phyloP scores from a whole-genome alignment of 202 grass and related monocot species.

The Carex arenaria region DNA sequence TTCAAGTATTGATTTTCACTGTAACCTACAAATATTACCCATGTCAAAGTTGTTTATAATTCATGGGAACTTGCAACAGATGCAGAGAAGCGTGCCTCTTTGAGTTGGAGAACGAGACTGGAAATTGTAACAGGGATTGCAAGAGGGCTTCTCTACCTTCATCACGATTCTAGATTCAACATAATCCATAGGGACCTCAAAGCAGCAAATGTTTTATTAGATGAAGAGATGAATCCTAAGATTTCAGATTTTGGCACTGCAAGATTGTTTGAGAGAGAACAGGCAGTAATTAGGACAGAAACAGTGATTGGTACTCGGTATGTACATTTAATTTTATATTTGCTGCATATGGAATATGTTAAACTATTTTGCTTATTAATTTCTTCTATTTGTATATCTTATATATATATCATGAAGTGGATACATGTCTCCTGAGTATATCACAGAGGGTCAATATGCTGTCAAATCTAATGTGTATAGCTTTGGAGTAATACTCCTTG shows the following conservation, averaged over 20 bases:
- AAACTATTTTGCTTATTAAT: neutral
- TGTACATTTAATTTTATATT: neutral
- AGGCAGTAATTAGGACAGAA: conserved; percentile 25
- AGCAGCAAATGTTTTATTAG: conserved; percentile 59
- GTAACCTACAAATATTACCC: neutral
- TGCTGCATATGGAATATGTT: neutral
- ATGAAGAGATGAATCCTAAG: conserved; percentile 55
- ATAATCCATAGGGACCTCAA: conserved; percentile 76
- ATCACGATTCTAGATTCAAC: conserved; percentile 59
- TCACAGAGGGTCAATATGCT: conserved; percentile 42
- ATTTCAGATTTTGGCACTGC: conserved; percentile 74
- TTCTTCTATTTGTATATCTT: neutral
- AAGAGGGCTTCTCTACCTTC: conserved; percentile 60
- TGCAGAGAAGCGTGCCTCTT: neutral
- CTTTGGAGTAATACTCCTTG: conserved; percentile 48
- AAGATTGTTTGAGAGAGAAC: conserved; percentile 30
- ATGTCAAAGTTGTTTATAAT: neutral
- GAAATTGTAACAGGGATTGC: conserved; percentile 51
- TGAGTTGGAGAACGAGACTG: conserved; percentile 42
- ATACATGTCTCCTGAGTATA: conserved; percentile 36
- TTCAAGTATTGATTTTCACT: neutral
- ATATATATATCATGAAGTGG: neutral
- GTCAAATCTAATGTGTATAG: conserved; percentile 50
- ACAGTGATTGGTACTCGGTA: conserved; percentile 62
- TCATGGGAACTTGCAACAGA: conserved; percentile 14